Base-by-base conservation (phyloP, 495 filamentous ascomycete genomes). In the Lophiotrema nucula region DNA sequence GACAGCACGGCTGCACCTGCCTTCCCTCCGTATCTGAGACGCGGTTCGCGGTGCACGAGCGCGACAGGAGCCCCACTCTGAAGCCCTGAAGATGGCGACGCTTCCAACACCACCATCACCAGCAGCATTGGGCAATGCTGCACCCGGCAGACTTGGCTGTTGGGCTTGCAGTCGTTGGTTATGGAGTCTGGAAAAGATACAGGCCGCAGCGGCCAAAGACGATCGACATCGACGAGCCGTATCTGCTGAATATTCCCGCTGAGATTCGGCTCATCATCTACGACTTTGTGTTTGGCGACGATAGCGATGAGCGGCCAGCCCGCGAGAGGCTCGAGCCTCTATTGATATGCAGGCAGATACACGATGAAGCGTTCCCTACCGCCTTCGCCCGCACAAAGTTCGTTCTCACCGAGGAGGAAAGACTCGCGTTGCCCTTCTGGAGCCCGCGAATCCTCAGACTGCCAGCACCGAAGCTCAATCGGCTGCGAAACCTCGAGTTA, bases 251-350 rank as follows among this genome's bases (percentile, higher is more conserved):
- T 23, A 37, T 59, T 13, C 56, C 47, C n/a, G 26, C 56, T 12
- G 56, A 59, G 41, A 39, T 59, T 3, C 12, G 47, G 28, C 56
- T 59, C 25, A 18, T 51, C 8, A 31, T 59, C 11, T 59, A 59
- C 56, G 56, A 59, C 24, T 52, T 52, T 28, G 4, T 59, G 16
- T 59, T 59, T 44, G n/a, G n/a, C n/a, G 47, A 51, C 22, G 42
- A 47, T 19, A 19, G 19, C 22, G 25, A 49, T 2, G 37, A 31
- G 2, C 11, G 25, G 37, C 16, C 2, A 3, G 15, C 46, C 2
- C 23, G 13, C 33, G 15, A 31, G 19, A 45, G 26, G 19, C 56
- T 59, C 4, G 6, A 18, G 28, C 56, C 47, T 12, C 56, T 59
- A 2, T 47, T 59, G 6, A 52, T 35, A 46, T 59, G 47, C 25